Evolutionary conservation across 805 yeast species (phyloP), one percentile per base, ranked within the genome.

Genomic region (Candida pseudoglaebosa): DNA sequence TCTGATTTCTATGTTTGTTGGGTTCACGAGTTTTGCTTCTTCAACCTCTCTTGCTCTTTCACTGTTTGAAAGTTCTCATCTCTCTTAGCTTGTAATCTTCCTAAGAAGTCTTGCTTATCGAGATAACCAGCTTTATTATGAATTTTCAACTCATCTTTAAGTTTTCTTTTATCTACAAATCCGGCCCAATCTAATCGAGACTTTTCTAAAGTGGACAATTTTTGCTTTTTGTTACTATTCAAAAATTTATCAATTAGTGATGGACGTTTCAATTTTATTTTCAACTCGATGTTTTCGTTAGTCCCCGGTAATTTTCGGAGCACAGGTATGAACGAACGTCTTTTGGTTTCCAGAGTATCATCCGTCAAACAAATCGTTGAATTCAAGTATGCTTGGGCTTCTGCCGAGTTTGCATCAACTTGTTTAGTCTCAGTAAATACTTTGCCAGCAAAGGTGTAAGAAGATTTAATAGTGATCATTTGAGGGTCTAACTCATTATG

Each of bases 161-260:
- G 81, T 40, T 89, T 89, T 46, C 82, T 80, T 47, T 84, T 75
- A 61, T 91, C 97, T 21, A 93, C 96, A 62, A 85, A 89, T 34
- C 85, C 78, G 1, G 95, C 95, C 95, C 98, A 93, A 61, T 93
- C 99, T 36, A 93, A 70, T 45, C 95, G 71, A 1, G 95, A 85
- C 61, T 93, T 93, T 57, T 93, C 98, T 46, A 93, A 67, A 0
- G 99, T 93, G 17, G 95, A 85, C 44, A 93, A 70, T 56, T 88
- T 91, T 49, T 48, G 61, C 22, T 86, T 79, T 48, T 84, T 80
- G 46, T 82, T 77, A 12, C 65, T 62, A 2, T 84, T 71, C 8
- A 81, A 74, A 26, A 89, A 89, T 40, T 82, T 86, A 55, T 85
- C 90, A 5, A 89, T 64, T 21, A 87, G 62, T 18, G 91, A 80